Evolutionary conservation across 2,329 filamentous ascomycete genomes (phyloP).

Genomic region (Aspergillus intermedius): DNA sequence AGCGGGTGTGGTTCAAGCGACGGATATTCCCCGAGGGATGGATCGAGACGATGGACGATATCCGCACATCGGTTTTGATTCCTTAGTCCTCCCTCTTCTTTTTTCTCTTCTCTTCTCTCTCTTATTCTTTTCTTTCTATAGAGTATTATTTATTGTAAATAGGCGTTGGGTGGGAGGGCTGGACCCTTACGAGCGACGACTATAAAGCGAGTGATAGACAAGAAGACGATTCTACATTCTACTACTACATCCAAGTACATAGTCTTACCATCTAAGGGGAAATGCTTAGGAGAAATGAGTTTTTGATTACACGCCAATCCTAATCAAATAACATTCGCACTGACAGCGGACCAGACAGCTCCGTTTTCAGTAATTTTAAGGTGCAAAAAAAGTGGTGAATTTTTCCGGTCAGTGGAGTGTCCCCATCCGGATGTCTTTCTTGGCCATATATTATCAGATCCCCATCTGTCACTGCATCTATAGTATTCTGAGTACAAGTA

Average conservation of each 20-base stretch:
- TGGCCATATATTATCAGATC: too few species aligned
- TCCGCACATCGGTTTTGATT: slow-evolving; percentile 27
- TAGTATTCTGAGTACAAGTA: too few species aligned
- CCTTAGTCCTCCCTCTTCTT: slow-evolving; percentile 11
- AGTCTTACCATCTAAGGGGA: too few species aligned
- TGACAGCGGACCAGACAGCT: too few species aligned
- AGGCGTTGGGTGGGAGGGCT: not conserved
- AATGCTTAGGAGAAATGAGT: too few species aligned
- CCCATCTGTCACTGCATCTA: too few species aligned
- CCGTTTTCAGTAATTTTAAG: too few species aligned
- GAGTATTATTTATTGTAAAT: not conserved
- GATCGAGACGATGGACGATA: slow-evolving; percentile 26
- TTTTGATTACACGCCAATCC: too few species aligned
- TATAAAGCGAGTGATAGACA: not conserved
- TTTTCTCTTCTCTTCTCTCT: not conserved
- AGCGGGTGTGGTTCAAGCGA: slow-evolving; percentile 26
- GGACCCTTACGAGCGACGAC: not conserved
- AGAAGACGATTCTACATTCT: not conserved
- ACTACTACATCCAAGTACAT: not conserved
- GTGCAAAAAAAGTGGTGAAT: too few species aligned
- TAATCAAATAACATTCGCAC: too few species aligned
- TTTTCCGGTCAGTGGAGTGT: too few species aligned
- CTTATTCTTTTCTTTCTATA: not conserved
- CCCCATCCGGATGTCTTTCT: too few species aligned
- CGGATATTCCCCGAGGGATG: slow-evolving; percentile 27